Percentiles rank a stretch among this genome's conserved stretches.
Conservation (phyloP, 225 moss, liverwort and hornwort genomes). For the Bryum argenteum region DNA sequence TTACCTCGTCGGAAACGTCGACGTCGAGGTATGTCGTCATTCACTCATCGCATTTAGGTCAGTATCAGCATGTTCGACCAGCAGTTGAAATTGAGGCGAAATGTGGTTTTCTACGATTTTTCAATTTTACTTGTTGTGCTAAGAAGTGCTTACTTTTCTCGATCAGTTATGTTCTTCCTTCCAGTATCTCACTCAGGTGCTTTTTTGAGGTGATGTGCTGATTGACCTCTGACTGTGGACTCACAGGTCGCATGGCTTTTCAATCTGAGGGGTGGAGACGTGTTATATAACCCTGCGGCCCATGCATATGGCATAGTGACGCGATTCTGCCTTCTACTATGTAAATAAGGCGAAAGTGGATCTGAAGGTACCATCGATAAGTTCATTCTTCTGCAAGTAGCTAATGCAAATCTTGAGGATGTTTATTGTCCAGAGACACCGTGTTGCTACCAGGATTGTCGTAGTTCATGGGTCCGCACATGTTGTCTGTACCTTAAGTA, state of each 20-base stretch:
- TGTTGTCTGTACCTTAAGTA: conserved; percentile 22
- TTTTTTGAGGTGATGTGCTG: conserved; percentile 15
- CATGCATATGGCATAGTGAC: conserved; percentile 79
- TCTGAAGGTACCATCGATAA: conserved; percentile 46
- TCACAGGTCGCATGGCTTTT: conserved; percentile 82
- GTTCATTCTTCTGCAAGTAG: conserved; percentile 21
- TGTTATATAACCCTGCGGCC: conserved; percentile 79
- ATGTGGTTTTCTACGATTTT: background rate
- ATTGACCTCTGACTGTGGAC: conserved; percentile 32
- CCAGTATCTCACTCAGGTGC: conserved; percentile 2
- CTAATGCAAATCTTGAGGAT: conserved; percentile 7
- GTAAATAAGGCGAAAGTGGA: conserved; percentile 76
- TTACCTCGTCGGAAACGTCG: conserved; percentile 88
- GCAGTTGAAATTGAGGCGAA: background rate
- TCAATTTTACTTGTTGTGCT: background rate
- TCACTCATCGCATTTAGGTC: background rate
- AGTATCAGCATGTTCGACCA: background rate
- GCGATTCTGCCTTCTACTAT: conserved; percentile 63
- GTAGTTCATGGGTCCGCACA: conserved; percentile 4
- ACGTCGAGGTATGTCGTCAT: conserved; percentile 69
- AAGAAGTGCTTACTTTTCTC: background rate
- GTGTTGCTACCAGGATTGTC: background rate
- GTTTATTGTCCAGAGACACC: background rate
- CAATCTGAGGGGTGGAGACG: conserved; percentile 81
- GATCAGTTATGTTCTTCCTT: conserved; percentile 2